These are phyloP conservation scores for Sextonia rubra DNA, from an alignment of 164 flowering plant genomes.

Conservation along the genomic window DNA sequence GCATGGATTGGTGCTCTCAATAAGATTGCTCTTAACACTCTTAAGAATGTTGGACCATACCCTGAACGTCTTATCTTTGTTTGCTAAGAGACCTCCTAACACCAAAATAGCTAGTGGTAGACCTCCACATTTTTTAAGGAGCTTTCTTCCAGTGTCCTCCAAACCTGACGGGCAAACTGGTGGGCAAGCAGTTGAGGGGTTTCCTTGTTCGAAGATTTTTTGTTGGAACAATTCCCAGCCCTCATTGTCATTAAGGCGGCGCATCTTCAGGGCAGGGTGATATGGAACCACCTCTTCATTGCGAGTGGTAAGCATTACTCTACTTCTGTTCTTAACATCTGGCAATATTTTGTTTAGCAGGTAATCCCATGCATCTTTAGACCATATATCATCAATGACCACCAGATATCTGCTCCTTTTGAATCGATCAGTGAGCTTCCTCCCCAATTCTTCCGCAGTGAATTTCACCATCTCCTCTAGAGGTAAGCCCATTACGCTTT, in stretches of 20 bases:
- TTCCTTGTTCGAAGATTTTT: background rate
- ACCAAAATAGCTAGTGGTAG: background rate
- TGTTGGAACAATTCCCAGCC: conserved; percentile 14
- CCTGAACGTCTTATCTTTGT: background rate
- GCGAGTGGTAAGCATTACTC: background rate
- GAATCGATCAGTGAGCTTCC: too few relatives aligned
- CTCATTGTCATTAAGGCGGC: too few relatives aligned
- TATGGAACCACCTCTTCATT: too few relatives aligned
- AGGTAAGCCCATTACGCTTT: too few relatives aligned
- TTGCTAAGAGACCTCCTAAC: background rate
- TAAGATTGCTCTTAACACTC: background rate
- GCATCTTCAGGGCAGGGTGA: too few relatives aligned
- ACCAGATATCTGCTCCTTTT: too few relatives aligned
- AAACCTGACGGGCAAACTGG: conserved; percentile 9
- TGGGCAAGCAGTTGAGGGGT: too few relatives aligned
- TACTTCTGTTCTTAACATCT: background rate
- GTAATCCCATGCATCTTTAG: background rate
- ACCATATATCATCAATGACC: too few relatives aligned
- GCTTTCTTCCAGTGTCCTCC: too few relatives aligned
- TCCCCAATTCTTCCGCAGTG: background rate
- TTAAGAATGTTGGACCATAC: background rate
- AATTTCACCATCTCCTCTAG: background rate
- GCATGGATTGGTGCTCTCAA: background rate
- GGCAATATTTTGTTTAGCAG: background rate
- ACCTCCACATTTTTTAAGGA: background rate